phyloP scores from a whole-genome alignment of 2,329 filamentous ascomycete species.

The Penicillium sp. region DNA sequence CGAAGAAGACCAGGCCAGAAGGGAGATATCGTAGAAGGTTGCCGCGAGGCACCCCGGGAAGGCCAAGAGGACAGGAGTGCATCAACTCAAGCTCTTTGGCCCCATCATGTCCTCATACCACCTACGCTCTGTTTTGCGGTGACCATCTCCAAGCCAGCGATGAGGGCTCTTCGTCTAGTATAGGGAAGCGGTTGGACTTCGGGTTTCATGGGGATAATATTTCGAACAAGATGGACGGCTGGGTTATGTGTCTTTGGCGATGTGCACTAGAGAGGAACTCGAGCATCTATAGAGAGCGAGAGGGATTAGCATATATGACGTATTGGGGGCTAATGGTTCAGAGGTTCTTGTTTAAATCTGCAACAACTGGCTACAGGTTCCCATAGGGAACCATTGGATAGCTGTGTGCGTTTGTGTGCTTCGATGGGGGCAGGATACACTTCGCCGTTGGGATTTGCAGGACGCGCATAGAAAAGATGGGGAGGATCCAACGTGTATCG shows the following conservation, averaged over 20 bases:
- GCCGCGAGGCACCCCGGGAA: no score
- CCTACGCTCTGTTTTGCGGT: no score
- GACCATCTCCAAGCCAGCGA: no score
- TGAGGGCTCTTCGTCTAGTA: constrained; percentile 45
- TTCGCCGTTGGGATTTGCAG: constrained; percentile 62
- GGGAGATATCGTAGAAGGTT: no score
- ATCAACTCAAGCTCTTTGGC: no score
- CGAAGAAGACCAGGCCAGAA: no score
- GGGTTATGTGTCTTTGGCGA: constrained; percentile 62
- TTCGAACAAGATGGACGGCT: constrained; percentile 56
- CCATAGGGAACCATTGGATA: constrained; percentile 68
- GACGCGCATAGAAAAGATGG: constrained; percentile 69
- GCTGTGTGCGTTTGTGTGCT: constrained; percentile 63
- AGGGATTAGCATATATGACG: constrained; percentile 56
- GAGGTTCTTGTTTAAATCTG: constrained; percentile 67
- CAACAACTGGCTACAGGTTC: constrained; percentile 71
- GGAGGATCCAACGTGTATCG: constrained; percentile 54
- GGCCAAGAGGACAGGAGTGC: no score
- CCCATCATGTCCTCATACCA: no score
- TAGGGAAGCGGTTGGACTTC: constrained; percentile 61
- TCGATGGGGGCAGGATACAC: constrained; percentile 61
- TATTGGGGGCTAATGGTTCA: constrained; percentile 59
- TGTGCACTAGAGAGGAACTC: constrained; percentile 61
- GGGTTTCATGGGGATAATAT: constrained; percentile 64
- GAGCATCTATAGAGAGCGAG: constrained; percentile 60